phyloP scores from a whole-genome alignment of 768 basidiomycete species.

The Phanerodontia chrysosporium region DNA sequence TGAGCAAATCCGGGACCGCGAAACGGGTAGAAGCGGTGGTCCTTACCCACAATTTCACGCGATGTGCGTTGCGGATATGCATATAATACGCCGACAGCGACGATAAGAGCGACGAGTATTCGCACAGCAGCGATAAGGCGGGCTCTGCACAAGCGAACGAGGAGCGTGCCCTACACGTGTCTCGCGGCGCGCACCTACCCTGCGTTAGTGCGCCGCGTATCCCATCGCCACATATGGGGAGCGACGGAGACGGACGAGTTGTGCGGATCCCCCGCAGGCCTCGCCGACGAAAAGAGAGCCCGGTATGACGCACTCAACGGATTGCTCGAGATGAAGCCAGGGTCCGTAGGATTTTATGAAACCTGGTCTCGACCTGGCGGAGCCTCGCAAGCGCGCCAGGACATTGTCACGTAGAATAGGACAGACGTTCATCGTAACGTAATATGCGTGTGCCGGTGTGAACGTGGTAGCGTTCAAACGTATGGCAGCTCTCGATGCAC shows the following conservation, averaged over 20 bases:
- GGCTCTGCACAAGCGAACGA: not conserved
- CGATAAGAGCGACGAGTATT: not conserved
- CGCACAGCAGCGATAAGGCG: not conserved
- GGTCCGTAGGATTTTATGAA: not conserved
- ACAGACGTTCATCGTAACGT: not conserved
- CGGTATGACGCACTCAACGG: not conserved
- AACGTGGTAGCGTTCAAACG: too few species aligned
- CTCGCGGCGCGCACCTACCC: not conserved
- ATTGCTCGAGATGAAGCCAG: not conserved
- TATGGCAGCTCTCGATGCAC: too few species aligned
- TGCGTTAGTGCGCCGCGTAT: not conserved
- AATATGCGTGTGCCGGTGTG: not conserved
- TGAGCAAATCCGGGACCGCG: not conserved
- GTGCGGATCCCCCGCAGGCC: conserved; percentile 4
- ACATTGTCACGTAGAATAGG: not conserved
- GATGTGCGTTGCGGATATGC: not conserved
- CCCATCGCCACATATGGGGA: not conserved
- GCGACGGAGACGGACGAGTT: not conserved
- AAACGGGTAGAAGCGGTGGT: not conserved
- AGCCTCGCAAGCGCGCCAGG: not conserved
- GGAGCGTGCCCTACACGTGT: conserved; percentile 1
- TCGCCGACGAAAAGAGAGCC: not conserved
- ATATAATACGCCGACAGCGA: not conserved
- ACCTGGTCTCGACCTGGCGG: not conserved
- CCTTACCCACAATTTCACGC: not conserved